Evolutionary conservation across 805 yeast genomes (phyloP).

Genomic region (Yarrowia divulgata): DNA sequence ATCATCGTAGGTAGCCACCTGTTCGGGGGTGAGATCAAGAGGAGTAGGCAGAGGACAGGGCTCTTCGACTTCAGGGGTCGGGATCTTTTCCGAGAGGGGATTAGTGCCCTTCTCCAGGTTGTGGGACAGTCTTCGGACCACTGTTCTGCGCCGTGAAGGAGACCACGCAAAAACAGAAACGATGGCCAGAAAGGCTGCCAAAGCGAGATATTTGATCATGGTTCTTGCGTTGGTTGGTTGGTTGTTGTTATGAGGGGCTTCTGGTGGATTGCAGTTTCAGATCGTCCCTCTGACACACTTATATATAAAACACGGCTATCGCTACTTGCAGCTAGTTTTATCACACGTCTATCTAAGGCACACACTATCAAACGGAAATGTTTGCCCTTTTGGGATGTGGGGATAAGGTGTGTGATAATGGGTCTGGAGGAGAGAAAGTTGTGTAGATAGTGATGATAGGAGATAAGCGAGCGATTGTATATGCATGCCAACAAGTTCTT

Average conservation of each 20-base stretch:
- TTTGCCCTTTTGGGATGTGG: slow-evolving; percentile 38
- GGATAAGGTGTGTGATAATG: slow-evolving; percentile 35
- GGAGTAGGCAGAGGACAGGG: slow-evolving; percentile 36
- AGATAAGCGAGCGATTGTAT: background rate
- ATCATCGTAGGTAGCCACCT: slow-evolving; percentile 69
- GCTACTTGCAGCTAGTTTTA: slow-evolving; percentile 1
- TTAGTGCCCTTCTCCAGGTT: slow-evolving; percentile 25
- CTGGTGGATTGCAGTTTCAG: no score
- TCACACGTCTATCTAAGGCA: slow-evolving; percentile 8
- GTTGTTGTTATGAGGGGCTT: no score
- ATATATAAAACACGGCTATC: background rate
- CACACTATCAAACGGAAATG: slow-evolving; percentile 32
- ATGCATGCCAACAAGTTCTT: no score
- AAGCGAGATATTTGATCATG: slow-evolving; percentile 6
- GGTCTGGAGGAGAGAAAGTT: background rate
- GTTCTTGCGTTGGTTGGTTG: background rate
- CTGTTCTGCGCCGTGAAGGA: slow-evolving; percentile 6
- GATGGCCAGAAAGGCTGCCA: background rate
- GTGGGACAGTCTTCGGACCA: slow-evolving; percentile 17
- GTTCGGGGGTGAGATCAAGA: slow-evolving; percentile 65
- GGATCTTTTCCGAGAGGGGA: background rate
- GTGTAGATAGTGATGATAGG: background rate
- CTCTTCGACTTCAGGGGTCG: background rate
- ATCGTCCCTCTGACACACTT: background rate
- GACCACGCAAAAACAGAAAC: background rate